Evolutionary conservation across 2,329 filamentous ascomycete species (phyloP), one percentile per base, ranked within the genome.

Genomic region (Microdochium paspali): DNA sequence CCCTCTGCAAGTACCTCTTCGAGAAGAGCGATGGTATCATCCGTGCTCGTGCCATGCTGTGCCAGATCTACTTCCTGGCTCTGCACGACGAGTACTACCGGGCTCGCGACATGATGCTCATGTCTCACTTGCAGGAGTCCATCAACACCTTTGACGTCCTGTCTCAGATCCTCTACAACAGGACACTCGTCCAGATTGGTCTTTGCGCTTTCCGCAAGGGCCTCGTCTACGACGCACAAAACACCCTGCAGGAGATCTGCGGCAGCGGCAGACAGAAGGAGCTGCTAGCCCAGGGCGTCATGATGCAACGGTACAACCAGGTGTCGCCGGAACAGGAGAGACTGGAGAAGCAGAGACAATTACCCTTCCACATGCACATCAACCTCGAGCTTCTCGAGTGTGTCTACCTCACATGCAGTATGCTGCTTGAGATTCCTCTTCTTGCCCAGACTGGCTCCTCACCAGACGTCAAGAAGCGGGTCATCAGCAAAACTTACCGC

Each of bases 291-390:
- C 93, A 98, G 71, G 94, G 93, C 67, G 89, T 98, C 53, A 95
- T 97, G 76, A 93, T 98, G 67, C 93, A 98, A 74, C 82, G 93
- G 58, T 98, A 90, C 73, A 91, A 82, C 60, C 90, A 95, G 62
- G 93, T 98, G 52, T 93, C 90, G 30, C 93, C 93, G 18, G 93
- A 98, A 71, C 93, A 98, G 70, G 93, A 98, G 74, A 87, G 91
- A 56, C 79, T 97, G 32, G 93, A 98, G 75, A 88, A 93, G 66
- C 91, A 97, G 72, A 85, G 93, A 60, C 93, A 98, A 72, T 80
- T 98, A 56, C 93, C 93, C 31, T 98, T 98, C 84, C 93, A 98
- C 76, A 96, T 98, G 90, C 93, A 98, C 79, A 98, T 98, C 77
- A 98, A 98, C 76, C 80, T 98, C 46, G 93, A 98, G 69, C 81